Evolutionary conservation across 495 filamentous ascomycete species (phyloP), one percentile per base, ranked within the genome.

Genomic region (Sporormia fimetaria): DNA sequence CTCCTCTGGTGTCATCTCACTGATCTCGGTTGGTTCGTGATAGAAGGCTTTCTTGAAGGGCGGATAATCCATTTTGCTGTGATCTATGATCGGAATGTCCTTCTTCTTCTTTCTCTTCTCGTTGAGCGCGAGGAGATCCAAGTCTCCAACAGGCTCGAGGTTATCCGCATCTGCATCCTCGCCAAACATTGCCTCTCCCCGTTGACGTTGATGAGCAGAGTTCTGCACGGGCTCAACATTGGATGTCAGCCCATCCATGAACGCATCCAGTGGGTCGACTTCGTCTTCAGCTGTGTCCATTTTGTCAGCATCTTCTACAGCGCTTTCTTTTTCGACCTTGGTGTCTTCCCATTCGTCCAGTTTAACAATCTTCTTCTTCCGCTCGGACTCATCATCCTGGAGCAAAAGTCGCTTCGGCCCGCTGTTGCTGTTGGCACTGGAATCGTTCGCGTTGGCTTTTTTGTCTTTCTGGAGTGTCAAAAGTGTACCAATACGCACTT

Each of bases 41-140:
- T 94, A 96, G 63, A 99, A 96, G 57, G 80, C 78, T 66, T 88
- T 94, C 31, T 88, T 70, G 60, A 96, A 90, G 6, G 78, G 74
- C 45, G 86, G 78, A 51, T 96, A 80, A 23, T 85, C 74, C 37
- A 87, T 59, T 58, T 94, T 95, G 27, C 67, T 64, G 61, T 95
- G 92, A 58, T 96, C 76, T 25, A 94, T 71, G 0, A 67, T 68
- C 5, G 88, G 87, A 9, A 96, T 78, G 46, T 99, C 90, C 59
- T 94, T 94, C 68, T 94, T 96, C 70, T 94, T 98, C 57, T 83
- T 83, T 42, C 93, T 95, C 30, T 72, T 83, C 64, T 92, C 80
- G 25, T 84, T 81, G 17, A 94, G 71, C 50, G 94, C 83, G 54
- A 88, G 78, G 37, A 92, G 81, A 14, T 84, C 75, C 53, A 82